Percentiles rank a stretch among this genome's conserved stretches.
Conservation (phyloP, 257 asterid genomes). For the Jacaranda mimosifolia region DNA sequence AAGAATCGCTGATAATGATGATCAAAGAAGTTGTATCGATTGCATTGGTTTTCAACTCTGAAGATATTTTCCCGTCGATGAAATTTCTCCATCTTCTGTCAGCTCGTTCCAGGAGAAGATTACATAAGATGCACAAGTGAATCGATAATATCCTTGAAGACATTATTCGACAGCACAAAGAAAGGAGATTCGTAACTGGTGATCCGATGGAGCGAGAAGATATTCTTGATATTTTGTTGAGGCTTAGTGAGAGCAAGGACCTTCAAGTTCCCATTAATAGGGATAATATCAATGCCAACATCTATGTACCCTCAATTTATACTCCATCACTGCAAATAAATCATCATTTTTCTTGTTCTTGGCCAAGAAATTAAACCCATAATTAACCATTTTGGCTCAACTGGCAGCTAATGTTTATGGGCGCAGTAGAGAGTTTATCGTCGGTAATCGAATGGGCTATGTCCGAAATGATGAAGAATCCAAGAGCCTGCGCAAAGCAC, state of each 20-base stretch:
- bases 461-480: too few relatives aligned
- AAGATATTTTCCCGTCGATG: constrained; percentile 41
- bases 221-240: too few relatives aligned
- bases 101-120: constrained; percentile 31
- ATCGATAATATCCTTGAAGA: constrained; percentile 40
- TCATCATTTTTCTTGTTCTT: too few relatives aligned
- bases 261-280: too few relatives aligned
- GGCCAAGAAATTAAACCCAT: too few relatives aligned
- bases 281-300: constrained; percentile 45
- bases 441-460: constrained; percentile 44
- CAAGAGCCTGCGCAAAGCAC: too few relatives aligned
- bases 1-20: constrained; percentile 26
- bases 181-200: too few relatives aligned
- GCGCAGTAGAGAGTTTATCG: constrained; percentile 46
- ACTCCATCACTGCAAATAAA: too few relatives aligned
- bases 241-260: too few relatives aligned
- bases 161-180: constrained; percentile 21
- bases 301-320: constrained; percentile 13
- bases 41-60: constrained; percentile 36
- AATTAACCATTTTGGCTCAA: too few relatives aligned
- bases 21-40: constrained; percentile 38
- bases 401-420: constrained; percentile 47
- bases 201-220: too few relatives aligned
- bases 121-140: constrained; percentile 34
- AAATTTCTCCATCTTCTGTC: constrained; percentile 39